Evolutionary conservation across 2,329 filamentous ascomycete species (phyloP).

Genomic region (Pseudocercospora cruenta): DNA sequence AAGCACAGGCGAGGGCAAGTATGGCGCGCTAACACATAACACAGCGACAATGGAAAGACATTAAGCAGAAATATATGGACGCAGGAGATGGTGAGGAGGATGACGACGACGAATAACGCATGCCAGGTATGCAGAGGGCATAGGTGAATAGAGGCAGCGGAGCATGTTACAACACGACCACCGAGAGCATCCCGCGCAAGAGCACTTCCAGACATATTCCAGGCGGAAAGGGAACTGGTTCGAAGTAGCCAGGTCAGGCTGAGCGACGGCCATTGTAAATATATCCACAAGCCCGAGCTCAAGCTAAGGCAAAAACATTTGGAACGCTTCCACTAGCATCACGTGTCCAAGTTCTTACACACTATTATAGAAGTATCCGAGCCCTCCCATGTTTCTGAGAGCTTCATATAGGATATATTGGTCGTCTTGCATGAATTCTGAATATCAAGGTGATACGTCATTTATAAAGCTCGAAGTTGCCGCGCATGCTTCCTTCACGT

Average conservation of each 20-base stretch:
- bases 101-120: conserved; percentile 60
- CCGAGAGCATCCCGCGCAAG: neutral
- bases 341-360: neutral
- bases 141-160: neutral
- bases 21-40: conserved; percentile 32
- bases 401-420: neutral
- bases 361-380: neutral
- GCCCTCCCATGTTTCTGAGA: neutral
- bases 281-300: conserved; percentile 21
- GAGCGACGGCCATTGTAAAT: conserved; percentile 12
- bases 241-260: neutral
- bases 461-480: neutral
- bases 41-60: conserved; percentile 99
- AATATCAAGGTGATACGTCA: neutral
- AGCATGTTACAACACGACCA: conserved; percentile 13
- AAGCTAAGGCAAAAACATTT: conserved; percentile 12
- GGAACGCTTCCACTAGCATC: neutral
- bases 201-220: neutral
- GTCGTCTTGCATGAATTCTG: neutral
- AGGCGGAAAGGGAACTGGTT: neutral
- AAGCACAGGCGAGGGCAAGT: neutral
- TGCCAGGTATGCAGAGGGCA: conserved; percentile 44
- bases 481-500: neutral
- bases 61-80: conserved; percentile 81
- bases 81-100: conserved; percentile 50